Evolutionary conservation across 192 early-diverging fungal genomes (phyloP), one percentile per base, ranked within the genome.

Genomic region (Coemansia sp.): DNA sequence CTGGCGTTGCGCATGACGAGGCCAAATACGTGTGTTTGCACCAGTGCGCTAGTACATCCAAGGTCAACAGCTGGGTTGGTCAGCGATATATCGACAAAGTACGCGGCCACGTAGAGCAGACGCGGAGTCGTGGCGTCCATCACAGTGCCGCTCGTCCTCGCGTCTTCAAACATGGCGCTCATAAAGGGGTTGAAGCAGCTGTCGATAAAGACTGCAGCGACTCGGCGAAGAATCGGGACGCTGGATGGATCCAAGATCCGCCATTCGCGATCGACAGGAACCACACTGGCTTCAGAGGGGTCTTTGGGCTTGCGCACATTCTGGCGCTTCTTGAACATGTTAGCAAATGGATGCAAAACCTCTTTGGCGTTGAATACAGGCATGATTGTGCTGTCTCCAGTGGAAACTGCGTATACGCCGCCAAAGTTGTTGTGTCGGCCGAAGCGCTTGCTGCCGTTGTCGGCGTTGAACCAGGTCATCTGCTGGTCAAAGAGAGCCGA

Each of bases 391-490:
- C 75, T 78, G 20, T 77, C 71, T 13, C 84, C 77, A 2, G 82
- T 79, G 13, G 82, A 79, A 0, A 90, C 77, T 4, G 86, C 84
- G 57, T 87, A 90, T 20, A 88, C 87, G n/a, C 90, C 88, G 36
- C 91, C 89, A 77, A 93, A 93, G 65, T 89, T 75, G 33, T 88
- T 87, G 54, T 93, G 91, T 33, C 91, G 75, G 52, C 69, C 63
- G 7, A 65, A 59, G 70, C 36, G 86, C 67, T 55, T 67, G 79
- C 52, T 34, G 57, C 29, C 31, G 57, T 13, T 63, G 34, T 60
- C 54, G 59, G 46, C 22, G n/a, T 52, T 59, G 34, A 78, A 82
- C 72, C 74, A 76, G 27, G 46, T 67, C 46, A 47, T 55, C 43
- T 36, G 63, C 65, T 61, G 75, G 42, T 68, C 63, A 57, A 84